Evolutionary conservation across 345 rosid species (phyloP), one percentile per base, ranked within the genome.

Genomic region (Lumnitzera racemosa): DNA sequence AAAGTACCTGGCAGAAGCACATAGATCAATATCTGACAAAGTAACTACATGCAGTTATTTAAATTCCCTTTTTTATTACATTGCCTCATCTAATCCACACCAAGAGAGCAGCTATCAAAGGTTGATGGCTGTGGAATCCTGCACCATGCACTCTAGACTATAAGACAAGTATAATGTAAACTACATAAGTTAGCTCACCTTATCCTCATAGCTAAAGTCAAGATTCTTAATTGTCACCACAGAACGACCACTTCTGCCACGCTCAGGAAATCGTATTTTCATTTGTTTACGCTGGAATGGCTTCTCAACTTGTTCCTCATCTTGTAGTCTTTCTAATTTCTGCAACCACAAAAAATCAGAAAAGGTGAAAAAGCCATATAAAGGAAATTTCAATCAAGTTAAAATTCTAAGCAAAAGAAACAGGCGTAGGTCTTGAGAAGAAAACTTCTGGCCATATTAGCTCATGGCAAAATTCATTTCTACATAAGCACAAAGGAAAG

Each of bases 241-340:
- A 24, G 78, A 79, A 72, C 85, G 84, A 61, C 98, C 98, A 74
- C 98, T 89, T 49, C 83, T 76, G 58, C 98, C 98, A 53, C 90
- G 86, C 79, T 92, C 98, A 5, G 96, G 96, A 73, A 92, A 89
- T 80, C 88, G 85, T 47, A 92, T 92, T 68, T 87, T 92, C 96
- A 92, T 87, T 64, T 85, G 94, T 56, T 92, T 92, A 56, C 94
- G 74, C 61, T 83, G 81, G 71, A 85, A 92, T 63, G 98, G 98
- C 80, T 89, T 92, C 82, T 87, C 94, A 72, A 92, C 73, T 67
- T 74, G 88, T 59, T 79, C 94, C 67, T 78, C 86, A 67, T 89
- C 98, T 70, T 78, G 77, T 61, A 92, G 91, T 72, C 72, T 85
- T 70, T 89, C 96, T 68, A 92, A 83, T 74, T 89, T 89, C 96